Evolutionary conservation across 164 flowering plant species (phyloP), one percentile per base, ranked within the genome.

Genomic region (Malania oleifera): DNA sequence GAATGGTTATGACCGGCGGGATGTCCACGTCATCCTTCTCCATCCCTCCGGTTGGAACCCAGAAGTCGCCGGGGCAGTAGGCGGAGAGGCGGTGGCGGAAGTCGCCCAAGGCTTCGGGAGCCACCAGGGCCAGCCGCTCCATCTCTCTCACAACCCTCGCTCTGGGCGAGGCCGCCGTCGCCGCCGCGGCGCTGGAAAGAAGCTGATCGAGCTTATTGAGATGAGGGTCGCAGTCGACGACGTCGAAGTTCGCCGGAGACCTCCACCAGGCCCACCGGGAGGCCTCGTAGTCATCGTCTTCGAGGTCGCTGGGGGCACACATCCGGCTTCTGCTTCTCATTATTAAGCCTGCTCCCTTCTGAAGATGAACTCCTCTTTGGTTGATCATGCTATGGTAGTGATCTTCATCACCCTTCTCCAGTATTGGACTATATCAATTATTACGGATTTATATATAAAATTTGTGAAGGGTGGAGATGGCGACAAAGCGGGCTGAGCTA

Each of bases 21-120:
- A 86, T 71, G 15, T 84, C 77, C 79, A 80, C 71, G 2, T 73
- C 81, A 60, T 84, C 90, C 71, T 81, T 89, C 56, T 68, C 70
- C 24, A 89, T 51, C 3, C 91, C 93, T 7, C 89, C 96, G 0
- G 70, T 59, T 3, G 87, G 86, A 1, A 81, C 64, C 89, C 87
- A 89, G 47, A 86, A 84, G 64, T 84, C 96, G 0, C 89, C 91
- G 0, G 86, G 62, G 15, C 78, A 67, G 52, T 86, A 89, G 28
- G 59, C 54, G 8, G 70, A 17, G 8, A 86, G 84, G 77, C 79
- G 82, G 60, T 84, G 90, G 0, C 96, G 75, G 40, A 84, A 72
- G 57, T 86, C 89, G 19, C 72, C 80, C n/a, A 86, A 75, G 8
- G 86, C 87, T 17, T 84, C 86, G 0, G 70, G 51, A 1, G 86